Base-by-base conservation (phyloP, 1,284 basidiomycete species). In the Heterobasidion occidentale region DNA sequence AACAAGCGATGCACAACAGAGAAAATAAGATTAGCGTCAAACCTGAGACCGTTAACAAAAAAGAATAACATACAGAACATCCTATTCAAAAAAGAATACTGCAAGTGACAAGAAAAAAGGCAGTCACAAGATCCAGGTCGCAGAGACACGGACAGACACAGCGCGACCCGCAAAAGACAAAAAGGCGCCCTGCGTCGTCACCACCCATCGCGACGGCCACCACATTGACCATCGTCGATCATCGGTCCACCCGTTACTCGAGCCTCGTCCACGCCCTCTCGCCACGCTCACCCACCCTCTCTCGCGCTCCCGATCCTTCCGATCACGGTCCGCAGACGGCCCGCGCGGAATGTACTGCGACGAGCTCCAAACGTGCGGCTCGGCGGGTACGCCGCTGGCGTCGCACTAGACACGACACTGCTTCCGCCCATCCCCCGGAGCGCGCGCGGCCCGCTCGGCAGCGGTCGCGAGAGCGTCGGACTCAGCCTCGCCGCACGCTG, bases 391-490 rank as follows among this genome's bases (percentile, higher is more conserved):
- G 19, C 51, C 35, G 5, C 33, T 51, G 46, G 14, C 8, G 45
- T 8, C 2, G 15, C 2, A 11, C 53, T 12, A 17, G 59, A 42
- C 34, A 45, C 34, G 19, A 48, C 35, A 4, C 33, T 51, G 38
- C n/a, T 42, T 42, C 38, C 38, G 38, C 38, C 38, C 38, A 42
- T 42, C 4, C 69, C 68, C 46, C 80, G 68, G 15, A 82, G 62
- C n/a, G 81, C 81, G 20, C 79, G 75, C 0, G 81, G 81, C 0
- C 75, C 80, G 46, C 74, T 79, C 1, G 81, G 81, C 14, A 77
- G 68, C 20, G 74, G 71, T 36, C 74, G 71, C 19, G 68, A 67
- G 14, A 56, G 56, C 19, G 60, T 56, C 27, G 59, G 50, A 19
- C 64, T 58, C 33, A 67, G 56, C n/a, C 65, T 61, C n/a, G 64